phyloP scores from a whole-genome alignment of 306 rosid species.

The barrel medic (Medicago truncatula) region MtrunA17r5.0-ANR NC_053044.1:45875501-45876000 shows the following conservation, averaged over 20 bases:
- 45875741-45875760: conserved; percentile 47
- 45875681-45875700: conserved; percentile 63
- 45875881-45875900: conserved; percentile 57
- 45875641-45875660: conserved; percentile 55
- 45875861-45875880: conserved; percentile 78
- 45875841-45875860: conserved; percentile 78
- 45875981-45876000: conserved; percentile 67
- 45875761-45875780: conserved; percentile 43
- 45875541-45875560: conserved; percentile 69
- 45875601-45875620: conserved; percentile 63
- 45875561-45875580: conserved; percentile 65
- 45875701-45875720: conserved; percentile 50
- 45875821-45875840: conserved; percentile 62
- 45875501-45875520: conserved; percentile 65
- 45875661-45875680: conserved; percentile 60
- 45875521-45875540: conserved; percentile 54
- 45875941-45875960: conserved; percentile 52
- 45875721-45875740: conserved; percentile 56
- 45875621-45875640: conserved; percentile 58
- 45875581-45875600: conserved; percentile 53
- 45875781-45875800: conserved; percentile 56
- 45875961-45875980: conserved; percentile 56
- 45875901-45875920: conserved; percentile 83
- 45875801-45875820: conserved; percentile 62
- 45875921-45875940: conserved; percentile 71